Conservation (phyloP, 345 rosid genomes). For the Fremontodendron californicum region DNA sequence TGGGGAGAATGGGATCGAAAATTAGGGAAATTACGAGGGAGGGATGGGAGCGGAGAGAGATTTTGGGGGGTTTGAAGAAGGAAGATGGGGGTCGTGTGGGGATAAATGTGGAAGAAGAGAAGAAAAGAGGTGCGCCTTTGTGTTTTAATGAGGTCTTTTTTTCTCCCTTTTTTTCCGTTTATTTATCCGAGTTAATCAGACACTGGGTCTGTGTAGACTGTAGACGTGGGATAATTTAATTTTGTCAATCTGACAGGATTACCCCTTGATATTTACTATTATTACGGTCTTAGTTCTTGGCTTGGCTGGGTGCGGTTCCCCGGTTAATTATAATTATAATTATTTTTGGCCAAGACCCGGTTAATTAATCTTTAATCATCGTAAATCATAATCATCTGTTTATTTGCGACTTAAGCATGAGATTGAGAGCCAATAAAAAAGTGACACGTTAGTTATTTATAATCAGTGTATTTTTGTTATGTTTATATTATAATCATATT, state of each 20-base stretch:
- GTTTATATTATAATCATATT: no score
- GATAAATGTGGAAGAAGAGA: not conserved
- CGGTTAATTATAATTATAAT: no score
- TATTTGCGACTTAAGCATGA: not conserved
- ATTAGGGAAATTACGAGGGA: slow-evolving; percentile 4
- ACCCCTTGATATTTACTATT: not conserved
- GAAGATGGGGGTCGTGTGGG: not conserved
- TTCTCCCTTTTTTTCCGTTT: not conserved
- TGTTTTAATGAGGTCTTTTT: not conserved
- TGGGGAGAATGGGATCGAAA: slow-evolving; percentile 8
- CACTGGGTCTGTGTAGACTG: no score
- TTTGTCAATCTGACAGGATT: slow-evolving; percentile 7
- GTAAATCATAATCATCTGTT: no score
- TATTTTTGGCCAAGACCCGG: no score
- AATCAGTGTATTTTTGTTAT: no score
- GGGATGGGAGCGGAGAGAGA: not conserved
- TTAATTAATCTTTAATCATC: no score
- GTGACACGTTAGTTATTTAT: not conserved
- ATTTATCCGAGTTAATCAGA: not conserved
- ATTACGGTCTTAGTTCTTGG: slow-evolving; percentile 19
- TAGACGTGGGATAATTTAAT: slow-evolving; percentile 27
- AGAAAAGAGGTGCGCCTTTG: not conserved
- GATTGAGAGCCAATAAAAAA: not conserved
- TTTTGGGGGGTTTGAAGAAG: not conserved
- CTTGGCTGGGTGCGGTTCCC: not conserved